Evolutionary conservation across 371 early-diverging fungal genomes (phyloP), one percentile per base, ranked within the genome.

Genomic region (Mortierella sp.): DNA sequence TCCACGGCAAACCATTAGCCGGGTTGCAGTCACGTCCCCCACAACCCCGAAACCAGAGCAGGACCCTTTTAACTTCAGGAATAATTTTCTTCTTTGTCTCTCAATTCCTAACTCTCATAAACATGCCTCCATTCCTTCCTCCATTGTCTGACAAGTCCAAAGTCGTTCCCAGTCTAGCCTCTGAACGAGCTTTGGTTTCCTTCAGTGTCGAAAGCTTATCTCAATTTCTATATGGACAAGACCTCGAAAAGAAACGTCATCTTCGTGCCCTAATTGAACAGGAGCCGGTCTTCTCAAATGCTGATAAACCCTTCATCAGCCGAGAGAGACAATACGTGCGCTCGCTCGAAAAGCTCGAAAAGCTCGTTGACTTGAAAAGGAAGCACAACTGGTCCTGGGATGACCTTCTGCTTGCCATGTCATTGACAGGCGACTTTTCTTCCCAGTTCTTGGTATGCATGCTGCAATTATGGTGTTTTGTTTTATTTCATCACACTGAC

Each of bases 51-150:
- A n/a, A n/a, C n/a, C n/a, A n/a, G n/a, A n/a, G n/a, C n/a, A n/a
- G n/a, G n/a, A n/a, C 32, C 17, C 7, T 29, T 12, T 28, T 55
- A 3, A 9, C 29, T 55, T 29, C 8, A 23, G 12, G 4, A 3
- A 17, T 55, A 32, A 32, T 66, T 29, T 32, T 32, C 40, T 51
- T 35, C 43, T 37, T 19, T 43, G 47, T 60, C 47, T 19, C 53
- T 42, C 57, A 6, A 28, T 49, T 23, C 56, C 31, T 42, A 26
- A 51, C 51, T 61, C 61, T 55, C 45, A 31, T 47, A 54, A 32
- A 2, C 23, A 80, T 80, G 81, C 81, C 81, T 28, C 81, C 81
- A 67, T 80, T 80, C 81, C 55, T 80, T 32, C 81, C 81, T 59
- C 81, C 81, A 29, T 59, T 71, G 4, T 54, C 71, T 32, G 75